Conservation (phyloP, 495 filamentous ascomycete species). For the Aspergillus leporis region DNA sequence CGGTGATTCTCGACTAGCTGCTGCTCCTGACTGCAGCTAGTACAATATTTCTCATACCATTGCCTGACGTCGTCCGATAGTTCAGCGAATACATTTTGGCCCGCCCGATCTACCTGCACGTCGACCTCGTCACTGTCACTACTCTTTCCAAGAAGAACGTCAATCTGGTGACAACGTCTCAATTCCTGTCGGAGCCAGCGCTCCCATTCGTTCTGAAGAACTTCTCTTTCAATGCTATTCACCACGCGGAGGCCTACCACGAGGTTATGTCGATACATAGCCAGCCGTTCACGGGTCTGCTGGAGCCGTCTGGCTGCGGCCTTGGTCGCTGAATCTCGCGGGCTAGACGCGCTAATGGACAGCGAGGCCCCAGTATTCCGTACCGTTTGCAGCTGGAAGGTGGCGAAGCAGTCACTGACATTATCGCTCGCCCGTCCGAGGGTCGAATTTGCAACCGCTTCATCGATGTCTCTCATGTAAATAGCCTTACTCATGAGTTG, state of each 20-base stretch:
- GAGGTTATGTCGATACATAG: conserved; percentile 84
- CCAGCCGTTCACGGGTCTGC: conserved; percentile 77
- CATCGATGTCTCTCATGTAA: conserved; percentile 79
- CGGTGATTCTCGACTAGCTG: conserved; percentile 28
- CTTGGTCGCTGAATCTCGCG: conserved; percentile 49
- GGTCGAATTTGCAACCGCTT: conserved; percentile 53
- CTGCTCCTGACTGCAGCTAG: conserved; percentile 67
- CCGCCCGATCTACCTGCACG: conserved; percentile 24
- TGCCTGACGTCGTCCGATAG: conserved; percentile 53
- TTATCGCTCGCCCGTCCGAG: conserved; percentile 36
- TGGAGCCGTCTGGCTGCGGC: conserved; percentile 66
- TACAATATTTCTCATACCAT: conserved; percentile 74
- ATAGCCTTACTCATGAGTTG: conserved; percentile 80
- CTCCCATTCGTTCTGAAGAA: conserved; percentile 85
- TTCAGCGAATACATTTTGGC: conserved; percentile 33
- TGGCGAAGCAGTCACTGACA: conserved; percentile 44
- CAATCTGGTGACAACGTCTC: conserved; percentile 64
- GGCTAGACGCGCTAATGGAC: conserved; percentile 33
- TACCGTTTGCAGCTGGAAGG: conserved; percentile 44
- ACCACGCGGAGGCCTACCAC: conserved; percentile 88
- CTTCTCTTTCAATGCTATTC: conserved; percentile 83
- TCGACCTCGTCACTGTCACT: conserved; percentile 27
- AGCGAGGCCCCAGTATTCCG: conserved; percentile 32
- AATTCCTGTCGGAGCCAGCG: conserved; percentile 80
- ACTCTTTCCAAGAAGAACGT: conserved; percentile 46